Evolutionary conservation across 1,139 yeast species (phyloP).

Genomic region (Geotrichum klebahnii): DNA sequence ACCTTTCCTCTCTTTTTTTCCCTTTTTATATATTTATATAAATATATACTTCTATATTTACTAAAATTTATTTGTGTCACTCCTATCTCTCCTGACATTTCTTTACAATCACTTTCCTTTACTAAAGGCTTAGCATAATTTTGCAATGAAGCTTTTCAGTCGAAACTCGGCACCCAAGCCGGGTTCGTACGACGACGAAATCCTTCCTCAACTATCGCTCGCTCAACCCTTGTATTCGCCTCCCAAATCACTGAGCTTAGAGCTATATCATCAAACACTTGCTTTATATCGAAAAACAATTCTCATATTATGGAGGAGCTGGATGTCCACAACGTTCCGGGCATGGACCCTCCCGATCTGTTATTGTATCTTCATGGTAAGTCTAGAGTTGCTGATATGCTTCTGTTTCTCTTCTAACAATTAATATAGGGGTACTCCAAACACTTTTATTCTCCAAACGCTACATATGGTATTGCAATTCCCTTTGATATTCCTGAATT

Average conservation of each 20-base stretch:
- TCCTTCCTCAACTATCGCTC: neutral
- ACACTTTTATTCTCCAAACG: conserved; percentile 35
- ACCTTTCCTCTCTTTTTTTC: too few relatives aligned
- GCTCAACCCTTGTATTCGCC: neutral
- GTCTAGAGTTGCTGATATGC: conserved; percentile 18
- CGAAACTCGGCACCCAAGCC: neutral
- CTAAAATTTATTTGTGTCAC: too few relatives aligned
- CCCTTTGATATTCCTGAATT: conserved; percentile 31
- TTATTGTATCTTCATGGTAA: conserved; percentile 35
- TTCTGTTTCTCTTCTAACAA: neutral
- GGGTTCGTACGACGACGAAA: neutral
- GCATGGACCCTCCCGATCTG: conserved; percentile 36
- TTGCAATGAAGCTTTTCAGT: neutral
- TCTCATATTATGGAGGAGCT: conserved; percentile 31
- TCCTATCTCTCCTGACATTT: too few relatives aligned
- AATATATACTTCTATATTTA: too few relatives aligned
- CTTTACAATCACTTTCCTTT: too few relatives aligned
- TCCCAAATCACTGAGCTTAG: neutral
- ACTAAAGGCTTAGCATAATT: neutral
- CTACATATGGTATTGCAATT: conserved; percentile 36
- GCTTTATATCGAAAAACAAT: conserved; percentile 31
- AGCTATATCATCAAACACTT: conserved; percentile 21
- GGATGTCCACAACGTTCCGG: conserved; percentile 36
- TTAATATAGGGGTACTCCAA: conserved; percentile 32
- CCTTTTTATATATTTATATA: too few relatives aligned